Base-by-base conservation (phyloP, 805 yeast genomes). In the Saccharomyces eubayanus region DNA sequence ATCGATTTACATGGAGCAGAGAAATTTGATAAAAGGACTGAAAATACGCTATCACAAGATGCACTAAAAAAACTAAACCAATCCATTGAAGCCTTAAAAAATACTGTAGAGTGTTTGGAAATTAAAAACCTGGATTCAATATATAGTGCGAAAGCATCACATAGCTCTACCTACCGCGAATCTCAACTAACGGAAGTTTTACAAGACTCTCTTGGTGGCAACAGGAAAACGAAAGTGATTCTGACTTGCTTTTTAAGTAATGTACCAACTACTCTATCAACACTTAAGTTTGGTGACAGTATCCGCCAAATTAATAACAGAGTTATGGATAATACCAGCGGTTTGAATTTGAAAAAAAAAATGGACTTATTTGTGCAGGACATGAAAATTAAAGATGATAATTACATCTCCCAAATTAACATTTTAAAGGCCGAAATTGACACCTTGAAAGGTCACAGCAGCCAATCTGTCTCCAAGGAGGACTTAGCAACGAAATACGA, bases 1-100 rank as follows among this genome's bases (percentile, higher is more conserved):
- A 92, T 89, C 11, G 97, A 89, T 70, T 74, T 89, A 58, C 96
- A 96, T 0, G 96, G 96, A 5, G 84, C 92, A 24, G 96, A 91
- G 48, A 50, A 48, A 6, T 29, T 61, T 9, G 57, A 51, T 5
- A 63, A 57, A 51, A 67, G 87, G 83, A 66, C 81, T 84, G 41
- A 82, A 0, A 69, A 80, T 0, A 94, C 94, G 1, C 82, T 81
- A 59, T 77, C 84, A 1, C 71, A 87, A 6, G 91, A 89, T 64
- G 97, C 90, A 61, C 89, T 96, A 0, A 87, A 87, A 62, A 87
- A 85, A 56, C 86, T 90, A 61, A 91, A 90, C 68, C 77, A 82
- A 46, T 87, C 96, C 0, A 75, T 89, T 41, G 82, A 89, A 5
- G 78, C 90, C 0, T 73, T 90, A 53, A 96, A 96, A 3, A 82